Evolutionary conservation across 257 asterid genomes (phyloP), one percentile per base, ranked within the genome.

Genomic region (Thymus mandschuricus): DNA sequence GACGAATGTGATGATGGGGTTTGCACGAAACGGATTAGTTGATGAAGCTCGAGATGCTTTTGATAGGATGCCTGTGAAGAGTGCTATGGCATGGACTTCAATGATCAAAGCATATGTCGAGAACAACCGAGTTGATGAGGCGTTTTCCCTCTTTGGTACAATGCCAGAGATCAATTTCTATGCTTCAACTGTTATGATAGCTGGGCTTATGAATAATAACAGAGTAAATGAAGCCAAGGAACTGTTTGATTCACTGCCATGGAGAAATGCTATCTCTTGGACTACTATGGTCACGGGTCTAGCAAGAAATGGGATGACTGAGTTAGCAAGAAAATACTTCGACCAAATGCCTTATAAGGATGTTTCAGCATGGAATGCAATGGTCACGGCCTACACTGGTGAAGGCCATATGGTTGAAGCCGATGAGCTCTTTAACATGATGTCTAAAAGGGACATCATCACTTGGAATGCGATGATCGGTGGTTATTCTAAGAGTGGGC

Each of bases 301-400:
- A 38, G 87, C 90, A 0, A 74, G 85, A 69, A 80, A 81, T 54
- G 89, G 90, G 72, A 67, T 76, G 84, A 76, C 75, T 29, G 87
- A 78, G 52, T 68, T 80, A 56, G 87, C 94, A 5, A 81, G 86
- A 71, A 60, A 71, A 43, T 81, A 83, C 81, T 87, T 87, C 65
- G 85, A 85, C 73, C 85, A 80, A 59, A 87, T 83, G 87, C 89
- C 82, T 31, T 51, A 74, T 68, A 87, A 82, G 80, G 94, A 87
- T 74, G 64, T 82, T 46, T 61, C 89, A 2, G 86, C 94, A 1
- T 87, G 94, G 91, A 87, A 87, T 70, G 91, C 94, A 12, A 86
- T 86, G 91, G 83, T 86, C 73, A 81, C 91, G 58, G 78, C 80
- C 31, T 81, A 81, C 40, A 3, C 63, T 6, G 65, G 67, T 10